These are phyloP conservation scores for Syncephalastrum sp. DNA, from an alignment of 371 early-diverging fungal genomes.

Conservation along the genomic window DNA sequence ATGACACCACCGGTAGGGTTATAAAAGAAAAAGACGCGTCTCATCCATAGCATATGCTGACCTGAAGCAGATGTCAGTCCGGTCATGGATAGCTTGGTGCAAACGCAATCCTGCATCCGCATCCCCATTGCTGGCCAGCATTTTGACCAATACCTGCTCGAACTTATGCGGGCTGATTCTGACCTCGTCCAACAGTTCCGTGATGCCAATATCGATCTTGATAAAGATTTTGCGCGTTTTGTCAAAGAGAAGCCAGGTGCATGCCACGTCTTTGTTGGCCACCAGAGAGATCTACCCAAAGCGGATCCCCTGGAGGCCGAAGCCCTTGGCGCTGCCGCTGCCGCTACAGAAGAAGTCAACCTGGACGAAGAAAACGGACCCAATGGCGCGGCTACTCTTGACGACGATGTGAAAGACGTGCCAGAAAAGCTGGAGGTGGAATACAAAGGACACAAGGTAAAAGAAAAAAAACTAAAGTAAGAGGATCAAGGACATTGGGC, in stretches of 20 bases:
- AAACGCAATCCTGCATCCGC: slow-evolving; percentile 56
- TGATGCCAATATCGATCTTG: slow-evolving; percentile 25
- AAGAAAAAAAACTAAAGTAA: slow-evolving; percentile 4
- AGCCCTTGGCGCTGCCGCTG: slow-evolving; percentile 17
- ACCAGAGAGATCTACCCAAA: slow-evolving; percentile 23
- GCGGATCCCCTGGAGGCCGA: slow-evolving; percentile 22
- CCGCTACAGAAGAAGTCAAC: slow-evolving; percentile 34
- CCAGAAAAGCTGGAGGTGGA: slow-evolving; percentile 50
- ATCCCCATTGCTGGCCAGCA: slow-evolving; percentile 71
- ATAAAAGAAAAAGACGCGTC: background rate
- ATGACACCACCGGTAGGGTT: slow-evolving; percentile 63
- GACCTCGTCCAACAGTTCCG: slow-evolving; percentile 51
- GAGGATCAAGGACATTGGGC: background rate
- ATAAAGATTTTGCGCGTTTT: slow-evolving; percentile 54
- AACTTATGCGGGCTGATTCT: slow-evolving; percentile 56
- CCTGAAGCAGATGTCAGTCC: slow-evolving; percentile 60
- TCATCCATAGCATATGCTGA: background rate
- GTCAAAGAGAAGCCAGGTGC: slow-evolving; percentile 58
- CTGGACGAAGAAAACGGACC: too few relatives aligned
- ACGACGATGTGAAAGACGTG: slow-evolving; percentile 22
- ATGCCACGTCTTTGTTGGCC: slow-evolving; percentile 54
- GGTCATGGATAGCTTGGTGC: slow-evolving; percentile 67
- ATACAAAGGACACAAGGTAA: slow-evolving; percentile 60
- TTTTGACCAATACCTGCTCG: slow-evolving; percentile 60
- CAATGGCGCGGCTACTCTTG: slow-evolving; percentile 4